Evolutionary conservation across 495 filamentous ascomycete species (phyloP).

Genomic region (Penicillium macrosclerotiorum): DNA sequence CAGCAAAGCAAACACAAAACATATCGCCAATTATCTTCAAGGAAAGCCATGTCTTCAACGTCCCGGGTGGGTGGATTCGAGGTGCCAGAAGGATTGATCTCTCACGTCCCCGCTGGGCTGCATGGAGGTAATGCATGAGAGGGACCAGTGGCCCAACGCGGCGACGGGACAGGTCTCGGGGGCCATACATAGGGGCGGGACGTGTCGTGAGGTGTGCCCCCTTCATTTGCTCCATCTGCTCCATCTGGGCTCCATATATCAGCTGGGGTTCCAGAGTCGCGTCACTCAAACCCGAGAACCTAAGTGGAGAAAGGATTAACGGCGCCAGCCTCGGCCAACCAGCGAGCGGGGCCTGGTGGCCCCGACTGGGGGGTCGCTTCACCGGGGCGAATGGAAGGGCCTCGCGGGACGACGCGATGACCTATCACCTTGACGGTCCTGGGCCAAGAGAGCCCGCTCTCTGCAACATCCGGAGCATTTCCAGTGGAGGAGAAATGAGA

Average conservation of each 20-base stretch:
- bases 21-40: no score
- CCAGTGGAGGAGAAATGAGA: no score
- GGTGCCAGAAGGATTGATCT: no score
- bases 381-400: constrained; percentile 9
- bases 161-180: background rate
- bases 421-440: constrained; percentile 15
- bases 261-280: constrained; percentile 16
- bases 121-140: constrained; percentile 4
- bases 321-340: constrained; percentile 19
- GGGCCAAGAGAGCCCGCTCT: no score
- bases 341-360: background rate
- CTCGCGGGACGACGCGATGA: constrained; percentile 10
- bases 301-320: constrained; percentile 23
- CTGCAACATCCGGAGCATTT: no score
- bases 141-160: background rate
- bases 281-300: constrained; percentile 13
- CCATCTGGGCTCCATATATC: constrained; percentile 21
- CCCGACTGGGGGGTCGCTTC: constrained; percentile 17
- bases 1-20: no score
- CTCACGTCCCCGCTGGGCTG: background rate
- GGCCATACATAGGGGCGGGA: background rate
- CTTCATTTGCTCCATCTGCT: no score
- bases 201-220: constrained; percentile 8
- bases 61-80: no score
- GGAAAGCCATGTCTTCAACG: no score